Percentiles rank a stretch among this genome's conserved stretches.
Evolutionary conservation across 768 basidiomycete species (phyloP).

Genomic region (Kwoniella heveanensis): DNA sequence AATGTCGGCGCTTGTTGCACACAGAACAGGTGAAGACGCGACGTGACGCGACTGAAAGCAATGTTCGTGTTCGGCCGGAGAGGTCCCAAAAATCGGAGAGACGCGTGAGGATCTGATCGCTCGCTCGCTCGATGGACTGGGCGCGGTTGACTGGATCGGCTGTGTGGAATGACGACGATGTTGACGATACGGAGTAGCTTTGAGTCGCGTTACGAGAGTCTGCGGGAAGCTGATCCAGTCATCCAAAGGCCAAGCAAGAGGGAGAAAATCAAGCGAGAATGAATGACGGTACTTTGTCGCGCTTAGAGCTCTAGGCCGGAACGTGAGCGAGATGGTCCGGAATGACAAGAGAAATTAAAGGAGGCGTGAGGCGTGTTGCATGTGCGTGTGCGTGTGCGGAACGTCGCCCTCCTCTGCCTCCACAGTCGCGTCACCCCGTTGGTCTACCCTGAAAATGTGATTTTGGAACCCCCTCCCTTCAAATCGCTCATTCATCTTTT

Average conservation of each 20-base stretch:
- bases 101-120: neutral
- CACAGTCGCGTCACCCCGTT: slow-evolving; percentile 7
- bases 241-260: neutral
- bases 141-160: neutral
- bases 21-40: neutral
- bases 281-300: no score
- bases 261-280: neutral
- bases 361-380: neutral
- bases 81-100: neutral
- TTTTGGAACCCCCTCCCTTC: no score
- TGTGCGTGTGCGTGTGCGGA: no score
- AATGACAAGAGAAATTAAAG: no score
- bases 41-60: neutral
- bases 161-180: neutral
- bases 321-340: no score
- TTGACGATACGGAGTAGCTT: neutral
- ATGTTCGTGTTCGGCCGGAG: slow-evolving; percentile 1
- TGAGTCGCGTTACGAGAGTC: neutral
- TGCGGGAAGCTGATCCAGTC: neutral
- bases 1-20: no score
- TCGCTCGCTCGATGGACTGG: neutral
- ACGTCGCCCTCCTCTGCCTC: neutral
- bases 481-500: no score
- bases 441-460: slow-evolving; percentile 1
- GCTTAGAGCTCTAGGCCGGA: no score